Conservation (phyloP, 768 basidiomycete species). For the Albatrellus ellisii region DNA sequence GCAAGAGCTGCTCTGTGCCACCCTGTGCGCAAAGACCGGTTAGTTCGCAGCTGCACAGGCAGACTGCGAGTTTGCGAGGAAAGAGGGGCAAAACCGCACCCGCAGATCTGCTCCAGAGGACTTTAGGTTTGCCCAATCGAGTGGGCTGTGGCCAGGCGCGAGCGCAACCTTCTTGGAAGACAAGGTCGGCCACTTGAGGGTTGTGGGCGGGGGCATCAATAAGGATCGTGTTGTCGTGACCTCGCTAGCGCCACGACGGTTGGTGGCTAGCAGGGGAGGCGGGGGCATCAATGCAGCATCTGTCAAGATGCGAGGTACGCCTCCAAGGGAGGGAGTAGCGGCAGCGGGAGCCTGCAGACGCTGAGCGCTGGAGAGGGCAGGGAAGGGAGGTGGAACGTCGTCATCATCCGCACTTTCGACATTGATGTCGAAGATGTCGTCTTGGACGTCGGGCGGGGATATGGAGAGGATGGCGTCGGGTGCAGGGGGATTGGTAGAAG, state of each 20-base stretch:
- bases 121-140: constrained; percentile 92
- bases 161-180: constrained; percentile 74
- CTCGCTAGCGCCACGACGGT: background rate
- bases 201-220: constrained; percentile 2
- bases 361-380: constrained; percentile 59
- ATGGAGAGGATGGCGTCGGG: constrained; percentile 7
- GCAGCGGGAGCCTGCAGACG: constrained; percentile 23
- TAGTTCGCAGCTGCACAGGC: background rate
- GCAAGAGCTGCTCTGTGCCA: constrained; percentile 40
- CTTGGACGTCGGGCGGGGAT: background rate
- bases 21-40: constrained; percentile 33
- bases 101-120: constrained; percentile 67
- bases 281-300: constrained; percentile 42
- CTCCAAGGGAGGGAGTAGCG: constrained; percentile 22
- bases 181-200: constrained; percentile 26
- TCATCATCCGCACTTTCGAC: constrained; percentile 25
- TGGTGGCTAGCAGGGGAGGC: constrained; percentile 14
- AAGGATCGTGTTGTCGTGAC: background rate
- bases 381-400: constrained; percentile 63
- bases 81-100: constrained; percentile 28
- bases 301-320: constrained; percentile 31
- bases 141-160: constrained; percentile 78
- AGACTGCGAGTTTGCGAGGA: constrained; percentile 9
- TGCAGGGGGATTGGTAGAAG: background rate
- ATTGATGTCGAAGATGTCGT: background rate